Evolutionary conservation across 306 rosid species (phyloP).

Genomic region (Mimosa bimucronata): DNA sequence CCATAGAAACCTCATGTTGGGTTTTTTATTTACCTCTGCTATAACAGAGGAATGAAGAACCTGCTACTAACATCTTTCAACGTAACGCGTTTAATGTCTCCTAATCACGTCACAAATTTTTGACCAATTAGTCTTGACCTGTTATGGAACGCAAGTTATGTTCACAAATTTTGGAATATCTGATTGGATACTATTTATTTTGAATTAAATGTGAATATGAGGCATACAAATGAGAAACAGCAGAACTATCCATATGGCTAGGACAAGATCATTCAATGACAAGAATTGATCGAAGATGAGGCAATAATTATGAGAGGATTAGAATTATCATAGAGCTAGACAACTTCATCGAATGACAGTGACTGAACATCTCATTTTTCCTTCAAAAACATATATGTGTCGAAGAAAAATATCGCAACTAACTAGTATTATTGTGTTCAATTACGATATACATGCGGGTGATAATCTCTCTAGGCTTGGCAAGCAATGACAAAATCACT

Average conservation of each 20-base stretch:
- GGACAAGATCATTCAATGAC: not conserved
- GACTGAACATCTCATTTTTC: not conserved
- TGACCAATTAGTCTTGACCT: conserved; percentile 4
- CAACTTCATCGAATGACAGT: not conserved
- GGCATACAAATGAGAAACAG: no score
- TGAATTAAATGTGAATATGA: not conserved
- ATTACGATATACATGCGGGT: no score
- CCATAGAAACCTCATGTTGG: conserved; percentile 60
- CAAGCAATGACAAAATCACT: no score
- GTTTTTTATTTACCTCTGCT: not conserved
- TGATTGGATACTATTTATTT: not conserved
- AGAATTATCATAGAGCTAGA: not conserved
- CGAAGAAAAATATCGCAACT: not conserved
- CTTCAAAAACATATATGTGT: not conserved
- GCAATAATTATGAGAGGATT: not conserved
- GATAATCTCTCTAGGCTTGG: no score
- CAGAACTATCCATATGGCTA: not conserved
- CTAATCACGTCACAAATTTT: not conserved
- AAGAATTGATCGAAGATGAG: not conserved
- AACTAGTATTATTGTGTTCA: not conserved
- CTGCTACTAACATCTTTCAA: not conserved
- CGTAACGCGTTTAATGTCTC: conserved; percentile 9
- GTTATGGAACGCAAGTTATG: not conserved
- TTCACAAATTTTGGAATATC: not conserved
- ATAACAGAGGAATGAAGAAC: not conserved